Evolutionary conservation across 140 eudicot genomes (phyloP).

Genomic region (Senecio squalidus): DNA sequence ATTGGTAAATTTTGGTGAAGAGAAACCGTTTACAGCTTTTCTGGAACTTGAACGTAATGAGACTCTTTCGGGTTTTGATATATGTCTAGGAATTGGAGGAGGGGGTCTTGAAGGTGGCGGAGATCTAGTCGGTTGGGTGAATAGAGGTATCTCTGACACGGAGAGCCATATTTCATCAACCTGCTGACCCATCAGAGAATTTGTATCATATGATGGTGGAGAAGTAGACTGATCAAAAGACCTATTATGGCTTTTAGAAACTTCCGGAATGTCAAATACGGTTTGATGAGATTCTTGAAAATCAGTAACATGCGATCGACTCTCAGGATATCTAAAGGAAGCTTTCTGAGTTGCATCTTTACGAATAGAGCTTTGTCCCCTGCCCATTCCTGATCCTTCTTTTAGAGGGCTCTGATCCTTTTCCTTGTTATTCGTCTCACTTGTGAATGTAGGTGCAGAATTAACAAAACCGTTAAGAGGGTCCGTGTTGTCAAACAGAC

Average conservation of each 20-base stretch:
- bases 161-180: slow-evolving; percentile 74
- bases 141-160: slow-evolving; percentile 81
- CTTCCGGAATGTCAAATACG: slow-evolving; percentile 36
- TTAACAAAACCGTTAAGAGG: slow-evolving; percentile 51
- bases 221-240: slow-evolving; percentile 42
- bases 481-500: slow-evolving; percentile 52
- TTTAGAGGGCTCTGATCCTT: slow-evolving; percentile 38
- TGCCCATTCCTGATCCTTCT: slow-evolving; percentile 15
- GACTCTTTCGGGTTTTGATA: slow-evolving; percentile 41
- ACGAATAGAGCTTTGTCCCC: slow-evolving; percentile 25
- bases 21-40: slow-evolving; percentile 33
- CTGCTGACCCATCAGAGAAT: slow-evolving; percentile 29
- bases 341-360: slow-evolving; percentile 37
- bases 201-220: slow-evolving; percentile 43
- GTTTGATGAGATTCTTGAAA: slow-evolving; percentile 41
- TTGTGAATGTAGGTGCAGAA: slow-evolving; percentile 34
- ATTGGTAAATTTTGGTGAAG: slow-evolving; percentile 29
- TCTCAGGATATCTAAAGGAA: slow-evolving; percentile 39
- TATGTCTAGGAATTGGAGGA: slow-evolving; percentile 59
- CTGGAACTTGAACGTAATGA: slow-evolving; percentile 36
- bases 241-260: slow-evolving; percentile 30
- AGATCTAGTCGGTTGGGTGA: slow-evolving; percentile 75
- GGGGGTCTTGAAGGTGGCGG: slow-evolving; percentile 95
- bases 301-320: slow-evolving; percentile 32
- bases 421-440: slow-evolving; percentile 26